Conservation (phyloP, 2,329 filamentous ascomycete species). For the Colletotrichum zoysiae region DNA sequence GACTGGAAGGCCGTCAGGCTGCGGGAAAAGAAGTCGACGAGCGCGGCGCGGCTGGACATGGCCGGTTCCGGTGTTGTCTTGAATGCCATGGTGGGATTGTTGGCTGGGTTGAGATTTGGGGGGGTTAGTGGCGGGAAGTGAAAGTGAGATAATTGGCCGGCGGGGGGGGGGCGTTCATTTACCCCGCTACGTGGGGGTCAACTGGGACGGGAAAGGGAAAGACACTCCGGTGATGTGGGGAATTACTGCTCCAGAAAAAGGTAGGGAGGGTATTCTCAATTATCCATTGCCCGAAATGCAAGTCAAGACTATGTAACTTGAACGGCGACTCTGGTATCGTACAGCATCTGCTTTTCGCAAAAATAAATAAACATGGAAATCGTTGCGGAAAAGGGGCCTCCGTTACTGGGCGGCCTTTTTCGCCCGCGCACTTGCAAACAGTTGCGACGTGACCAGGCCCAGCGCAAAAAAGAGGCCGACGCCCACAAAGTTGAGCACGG, state of each 20-base stretch:
- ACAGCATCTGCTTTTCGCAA: neutral
- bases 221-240: neutral
- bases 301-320: neutral
- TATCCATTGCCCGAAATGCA: neutral
- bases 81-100: constrained; percentile 3
- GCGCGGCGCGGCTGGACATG: constrained; percentile 44
- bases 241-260: neutral
- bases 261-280: neutral
- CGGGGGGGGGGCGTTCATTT: neutral
- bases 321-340: constrained; percentile 5
- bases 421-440: constrained; percentile 12
- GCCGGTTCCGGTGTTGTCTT: neutral
- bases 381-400: neutral
- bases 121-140: neutral
- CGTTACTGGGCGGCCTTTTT: constrained; percentile 3
- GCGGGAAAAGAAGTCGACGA: constrained; percentile 58
- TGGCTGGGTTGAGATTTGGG: neutral
- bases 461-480: constrained; percentile 48
- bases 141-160: constrained; percentile 7
- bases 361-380: neutral
- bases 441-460: constrained; percentile 43
- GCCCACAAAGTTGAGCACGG: constrained; percentile 48
- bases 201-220: neutral
- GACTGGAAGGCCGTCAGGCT: constrained; percentile 60
- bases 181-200: constrained; percentile 41